These are phyloP conservation scores for Penicillium sp. DNA, from an alignment of 2,329 filamentous ascomycete genomes.

Conservation along the genomic window DNA sequence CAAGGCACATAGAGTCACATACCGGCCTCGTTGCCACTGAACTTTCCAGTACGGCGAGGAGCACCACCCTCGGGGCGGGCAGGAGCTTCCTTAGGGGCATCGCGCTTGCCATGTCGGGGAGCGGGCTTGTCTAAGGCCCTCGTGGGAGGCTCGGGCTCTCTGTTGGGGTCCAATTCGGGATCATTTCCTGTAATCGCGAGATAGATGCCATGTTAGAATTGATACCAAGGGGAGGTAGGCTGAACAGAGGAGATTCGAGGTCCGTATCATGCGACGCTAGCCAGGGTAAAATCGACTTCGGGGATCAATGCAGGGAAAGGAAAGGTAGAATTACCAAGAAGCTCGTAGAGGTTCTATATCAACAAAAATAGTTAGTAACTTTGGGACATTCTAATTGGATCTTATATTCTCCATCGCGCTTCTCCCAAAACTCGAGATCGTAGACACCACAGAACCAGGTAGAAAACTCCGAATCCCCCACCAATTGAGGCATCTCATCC, in stretches of 20 bases:
- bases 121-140: slow-evolving; percentile 87
- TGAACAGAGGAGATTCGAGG: not conserved
- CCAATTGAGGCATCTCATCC: slow-evolving; percentile 10
- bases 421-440: not conserved
- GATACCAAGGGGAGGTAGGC: slow-evolving; percentile 26
- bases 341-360: slow-evolving; percentile 90
- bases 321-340: slow-evolving; percentile 76
- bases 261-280: slow-evolving; percentile 3
- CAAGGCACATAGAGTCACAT: slow-evolving; percentile 49
- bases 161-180: slow-evolving; percentile 73
- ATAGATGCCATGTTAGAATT: slow-evolving; percentile 37
- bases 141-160: slow-evolving; percentile 75
- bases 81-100: slow-evolving; percentile 76
- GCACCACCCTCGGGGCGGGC: slow-evolving; percentile 40
- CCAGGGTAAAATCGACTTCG: slow-evolving; percentile 5
- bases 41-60: slow-evolving; percentile 56
- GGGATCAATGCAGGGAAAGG: slow-evolving; percentile 23
- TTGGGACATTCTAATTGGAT: not conserved
- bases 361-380: slow-evolving; percentile 42
- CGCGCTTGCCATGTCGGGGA: slow-evolving; percentile 82
- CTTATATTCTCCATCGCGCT: not conserved
- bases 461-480: slow-evolving; percentile 10
- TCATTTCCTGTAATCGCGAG: slow-evolving; percentile 63
- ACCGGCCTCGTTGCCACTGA: slow-evolving; percentile 86
- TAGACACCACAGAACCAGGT: not conserved